Evolutionary conservation across 1,284 basidiomycete species (phyloP), one percentile per base, ranked within the genome.

Genomic region (Microbotryum scabiosae): DNA sequence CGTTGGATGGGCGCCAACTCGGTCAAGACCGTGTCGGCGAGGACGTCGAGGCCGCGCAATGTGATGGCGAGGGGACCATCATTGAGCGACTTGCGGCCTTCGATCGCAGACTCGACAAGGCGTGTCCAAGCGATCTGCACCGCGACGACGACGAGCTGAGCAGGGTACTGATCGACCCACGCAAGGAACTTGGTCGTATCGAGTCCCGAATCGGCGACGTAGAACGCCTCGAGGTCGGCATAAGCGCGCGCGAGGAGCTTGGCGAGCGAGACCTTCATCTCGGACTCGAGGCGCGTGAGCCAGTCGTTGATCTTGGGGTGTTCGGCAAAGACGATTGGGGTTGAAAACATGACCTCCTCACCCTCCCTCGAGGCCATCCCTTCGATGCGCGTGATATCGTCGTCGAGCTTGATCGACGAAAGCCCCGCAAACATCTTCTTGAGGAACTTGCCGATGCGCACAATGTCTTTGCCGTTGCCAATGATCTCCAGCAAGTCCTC

Each of bases 341-440:
- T 81, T 54, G 84, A 82, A 77, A 98, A 97, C 5, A 75, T 77
- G 21, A 99, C 88, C 71, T 89, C 85, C 75, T 99, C 96, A 56
- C 93, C 97, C 74, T 98, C 96, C 58, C 90, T 81, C 5, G 93
- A 97, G 5, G 88, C 84, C 84, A 97, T 93, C 54, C 87, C 90
- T 70, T 84, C 83, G 62, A 92, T 92, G 72, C 87, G 82, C 1
- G 88, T 87, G 62, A 90, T 77, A 51, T 92, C 90, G n/a, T 70
- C 67, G 73, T 96, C 89, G n/a, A 97, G 80, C 69, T 80, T 82
- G 64, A 98, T 81, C 0, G 89, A 90, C 0, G 90, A 88, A 51
- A 99, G 87, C 46, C 97, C 96, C 7, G 96, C 96, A 76, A 98
- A 99, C 96, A 99, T 98, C 82, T 98, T 98, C 79, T 97, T 97